Evolutionary conservation across 805 yeast species (phyloP).

Genomic region (Pichia eremophila): DNA sequence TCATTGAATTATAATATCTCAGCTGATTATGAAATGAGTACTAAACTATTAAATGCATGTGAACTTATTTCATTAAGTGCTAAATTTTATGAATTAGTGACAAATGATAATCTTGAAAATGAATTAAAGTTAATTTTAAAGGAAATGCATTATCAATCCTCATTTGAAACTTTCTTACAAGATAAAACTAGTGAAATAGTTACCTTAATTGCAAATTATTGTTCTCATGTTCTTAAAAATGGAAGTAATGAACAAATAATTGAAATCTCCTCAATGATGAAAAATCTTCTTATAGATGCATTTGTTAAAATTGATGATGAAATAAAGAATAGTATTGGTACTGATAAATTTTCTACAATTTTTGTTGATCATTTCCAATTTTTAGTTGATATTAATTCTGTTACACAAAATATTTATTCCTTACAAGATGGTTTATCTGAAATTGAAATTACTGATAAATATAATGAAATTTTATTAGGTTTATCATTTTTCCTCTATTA

Average conservation of each 20-base stretch:
- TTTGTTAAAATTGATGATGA: constrained; percentile 6
- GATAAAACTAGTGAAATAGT: constrained; percentile 1
- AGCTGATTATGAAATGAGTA: constrained; percentile 6
- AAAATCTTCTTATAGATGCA: constrained; percentile 3
- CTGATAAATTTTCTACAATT: constrained; percentile 4
- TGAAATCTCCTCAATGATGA: constrained; percentile 5
- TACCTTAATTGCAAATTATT: constrained; percentile 2
- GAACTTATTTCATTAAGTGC: constrained; percentile 13
- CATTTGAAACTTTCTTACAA: neutral
- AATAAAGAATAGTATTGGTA: constrained; percentile 3
- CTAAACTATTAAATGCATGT: constrained; percentile 10
- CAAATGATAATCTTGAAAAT: neutral
- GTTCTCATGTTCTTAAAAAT: neutral
- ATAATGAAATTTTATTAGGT: constrained; percentile 12
- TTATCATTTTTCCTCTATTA: constrained; percentile 21
- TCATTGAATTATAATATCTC: constrained; percentile 14
- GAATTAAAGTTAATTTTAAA: constrained; percentile 1
- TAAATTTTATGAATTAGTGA: constrained; percentile 9
- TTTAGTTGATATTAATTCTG: constrained; percentile 12
- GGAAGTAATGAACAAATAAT: constrained; percentile 2
- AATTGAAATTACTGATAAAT: neutral
- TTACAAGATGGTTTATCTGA: neutral
- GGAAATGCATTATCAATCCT: neutral
- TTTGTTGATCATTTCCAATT: constrained; percentile 12
- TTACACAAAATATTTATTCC: constrained; percentile 10